These are phyloP conservation scores for Globisporangium takayamanum DNA, from an alignment of 352 stramenopile species.

Conservation along the genomic window DNA sequence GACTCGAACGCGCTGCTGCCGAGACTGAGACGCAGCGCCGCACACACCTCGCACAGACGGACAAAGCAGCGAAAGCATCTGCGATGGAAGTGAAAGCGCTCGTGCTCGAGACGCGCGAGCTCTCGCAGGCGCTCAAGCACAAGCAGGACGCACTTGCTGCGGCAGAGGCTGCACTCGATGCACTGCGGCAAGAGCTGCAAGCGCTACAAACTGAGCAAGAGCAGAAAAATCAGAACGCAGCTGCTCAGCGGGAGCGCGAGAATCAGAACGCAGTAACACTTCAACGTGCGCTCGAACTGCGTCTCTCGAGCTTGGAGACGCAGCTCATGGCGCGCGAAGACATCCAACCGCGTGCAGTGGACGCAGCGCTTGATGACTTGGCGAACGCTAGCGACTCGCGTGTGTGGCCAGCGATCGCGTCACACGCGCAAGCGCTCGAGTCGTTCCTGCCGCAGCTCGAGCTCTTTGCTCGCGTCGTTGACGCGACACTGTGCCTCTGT, in stretches of 20 bases:
- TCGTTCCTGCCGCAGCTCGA: conserved; percentile 42
- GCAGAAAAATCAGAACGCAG: too few species aligned
- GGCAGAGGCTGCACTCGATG: not conserved
- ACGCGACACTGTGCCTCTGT: conserved; percentile 30
- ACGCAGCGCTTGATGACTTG: conserved; percentile 7
- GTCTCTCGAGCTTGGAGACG: not conserved
- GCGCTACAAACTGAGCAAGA: too few species aligned
- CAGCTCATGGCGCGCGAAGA: conserved; percentile 16
- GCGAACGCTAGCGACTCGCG: not conserved
- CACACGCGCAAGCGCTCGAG: conserved; percentile 14
- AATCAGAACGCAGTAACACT: too few species aligned
- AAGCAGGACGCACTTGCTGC: conserved; percentile 4
- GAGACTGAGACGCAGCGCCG: too few species aligned
- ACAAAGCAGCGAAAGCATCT: not conserved
- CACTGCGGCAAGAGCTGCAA: too few species aligned
- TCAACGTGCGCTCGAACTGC: not conserved
- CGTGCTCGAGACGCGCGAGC: conserved; percentile 10
- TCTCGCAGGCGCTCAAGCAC: conserved; percentile 9
- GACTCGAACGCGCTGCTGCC: not conserved
- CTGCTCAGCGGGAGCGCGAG: too few species aligned
- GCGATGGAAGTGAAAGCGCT: conserved; percentile 17
- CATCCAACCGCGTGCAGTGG: not conserved
- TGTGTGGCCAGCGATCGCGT: not conserved
- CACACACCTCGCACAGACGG: too few species aligned
- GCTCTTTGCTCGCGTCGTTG: conserved; percentile 21